Percentiles rank a stretch among this genome's conserved stretches.
Evolutionary conservation across 768 basidiomycete genomes (phyloP).

Genomic region (Hericium alpestre): DNA sequence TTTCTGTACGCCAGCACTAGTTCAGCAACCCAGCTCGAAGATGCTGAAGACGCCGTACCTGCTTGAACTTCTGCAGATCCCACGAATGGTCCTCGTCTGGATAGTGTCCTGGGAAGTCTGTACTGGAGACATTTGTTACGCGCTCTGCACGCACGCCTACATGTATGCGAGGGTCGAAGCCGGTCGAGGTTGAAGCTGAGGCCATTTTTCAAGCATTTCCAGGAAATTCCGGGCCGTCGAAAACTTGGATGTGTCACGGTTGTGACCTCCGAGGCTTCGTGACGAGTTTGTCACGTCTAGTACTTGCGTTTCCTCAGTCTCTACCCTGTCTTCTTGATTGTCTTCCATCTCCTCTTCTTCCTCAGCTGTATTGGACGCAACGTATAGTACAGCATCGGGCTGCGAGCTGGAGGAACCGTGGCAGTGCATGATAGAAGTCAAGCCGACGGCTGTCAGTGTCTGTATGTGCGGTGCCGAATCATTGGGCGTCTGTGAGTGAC

Average conservation of each 20-base stretch:
- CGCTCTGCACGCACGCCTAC: slow-evolving; percentile 64
- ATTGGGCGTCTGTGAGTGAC: no score
- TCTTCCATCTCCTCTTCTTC: no score
- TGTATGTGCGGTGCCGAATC: no score
- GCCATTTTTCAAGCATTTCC: slow-evolving; percentile 3
- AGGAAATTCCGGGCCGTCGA: not conserved
- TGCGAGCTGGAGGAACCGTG: no score
- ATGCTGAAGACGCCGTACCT: slow-evolving; percentile 38
- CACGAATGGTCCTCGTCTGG: slow-evolving; percentile 80
- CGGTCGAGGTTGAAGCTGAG: slow-evolving; percentile 2
- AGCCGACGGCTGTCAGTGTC: no score
- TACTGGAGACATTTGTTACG: slow-evolving; percentile 72
- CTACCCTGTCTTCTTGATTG: no score
- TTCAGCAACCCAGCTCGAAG: not conserved
- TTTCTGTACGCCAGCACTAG: slow-evolving; percentile 41
- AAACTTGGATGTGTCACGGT: not conserved
- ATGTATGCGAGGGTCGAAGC: slow-evolving; percentile 37
- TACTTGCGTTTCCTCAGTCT: no score
- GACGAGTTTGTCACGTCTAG: not conserved
- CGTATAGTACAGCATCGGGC: no score
- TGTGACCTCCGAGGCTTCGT: not conserved
- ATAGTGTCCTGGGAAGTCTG: slow-evolving; percentile 85
- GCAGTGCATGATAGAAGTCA: no score
- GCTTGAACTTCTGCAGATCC: slow-evolving; percentile 63
- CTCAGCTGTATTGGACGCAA: no score